Conservation (phyloP, 306 rosid genomes). For the Lablab purpureus region DNA sequence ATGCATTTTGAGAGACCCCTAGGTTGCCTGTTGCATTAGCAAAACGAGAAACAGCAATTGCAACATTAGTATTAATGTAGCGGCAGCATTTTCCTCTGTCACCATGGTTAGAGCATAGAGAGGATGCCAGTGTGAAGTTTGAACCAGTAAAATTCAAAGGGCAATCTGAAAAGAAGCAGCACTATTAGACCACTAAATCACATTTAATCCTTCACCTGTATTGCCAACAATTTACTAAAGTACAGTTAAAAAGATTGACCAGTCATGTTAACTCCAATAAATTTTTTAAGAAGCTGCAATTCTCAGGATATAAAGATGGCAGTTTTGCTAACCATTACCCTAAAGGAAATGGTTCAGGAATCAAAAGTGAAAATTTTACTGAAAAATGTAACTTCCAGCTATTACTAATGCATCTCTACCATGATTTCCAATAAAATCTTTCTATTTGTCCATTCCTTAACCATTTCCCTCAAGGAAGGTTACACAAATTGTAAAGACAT, state of each 20-base stretch:
- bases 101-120: conserved; percentile 69
- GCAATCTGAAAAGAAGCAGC: conserved; percentile 70
- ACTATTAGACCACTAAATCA: conserved; percentile 39
- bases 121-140: conserved; percentile 82
- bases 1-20: conserved; percentile 72
- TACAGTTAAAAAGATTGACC: not conserved
- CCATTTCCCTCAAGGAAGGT: not conserved
- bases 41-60: conserved; percentile 79
- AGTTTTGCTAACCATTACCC: not conserved
- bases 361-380: not conserved
- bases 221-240: conserved; percentile 16
- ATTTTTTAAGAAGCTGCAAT: conserved; percentile 36
- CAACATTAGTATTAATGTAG: conserved; percentile 83
- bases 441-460: not conserved
- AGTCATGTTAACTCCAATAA: conserved; percentile 27
- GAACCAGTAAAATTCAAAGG: conserved; percentile 83
- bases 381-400: not conserved
- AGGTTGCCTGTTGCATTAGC: conserved; percentile 83
- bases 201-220: conserved; percentile 28
- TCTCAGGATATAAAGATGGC: conserved; percentile 23
- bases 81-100: conserved; percentile 96
- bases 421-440: not conserved
- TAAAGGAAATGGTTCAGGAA: not conserved
- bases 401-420: not conserved
- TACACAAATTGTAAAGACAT: conserved; percentile 15